Conservation (phyloP, 257 asterid species). For the Solanum pennellii region DNA sequence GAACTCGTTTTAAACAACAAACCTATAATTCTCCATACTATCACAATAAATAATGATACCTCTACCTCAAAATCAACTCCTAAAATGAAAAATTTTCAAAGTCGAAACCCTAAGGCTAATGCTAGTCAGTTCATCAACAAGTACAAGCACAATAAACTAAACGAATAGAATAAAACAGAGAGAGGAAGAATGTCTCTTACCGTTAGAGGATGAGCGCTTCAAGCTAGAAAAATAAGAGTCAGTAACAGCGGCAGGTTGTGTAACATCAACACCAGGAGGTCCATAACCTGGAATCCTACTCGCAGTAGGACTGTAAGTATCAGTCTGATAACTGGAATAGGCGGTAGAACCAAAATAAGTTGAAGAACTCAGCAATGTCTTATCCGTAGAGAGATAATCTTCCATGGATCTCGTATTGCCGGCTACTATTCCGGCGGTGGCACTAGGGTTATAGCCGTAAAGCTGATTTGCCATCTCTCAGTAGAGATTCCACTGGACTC, state of each 20-base stretch:
- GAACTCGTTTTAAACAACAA: neutral
- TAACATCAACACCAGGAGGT: conserved; percentile 70
- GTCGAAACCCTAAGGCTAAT: neutral
- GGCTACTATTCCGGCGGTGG: conserved; percentile 25
- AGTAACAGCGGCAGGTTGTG: conserved; percentile 15
- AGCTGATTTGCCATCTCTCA: conserved; percentile 45
- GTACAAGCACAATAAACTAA: neutral
- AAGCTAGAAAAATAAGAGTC: conserved; percentile 45
- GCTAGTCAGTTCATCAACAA: neutral
- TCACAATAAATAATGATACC: neutral
- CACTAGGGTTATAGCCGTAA: conserved; percentile 38
- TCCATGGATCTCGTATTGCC: conserved; percentile 43
- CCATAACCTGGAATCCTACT: conserved; percentile 33
- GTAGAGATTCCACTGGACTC: neutral
- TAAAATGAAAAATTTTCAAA: neutral
- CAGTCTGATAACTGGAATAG: conserved; percentile 20
- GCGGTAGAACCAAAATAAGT: conserved; percentile 40
- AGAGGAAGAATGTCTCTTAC: conserved; percentile 23
- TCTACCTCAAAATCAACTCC: neutral
- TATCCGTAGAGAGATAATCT: conserved; percentile 27
- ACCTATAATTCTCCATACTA: neutral
- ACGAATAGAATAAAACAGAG: neutral
- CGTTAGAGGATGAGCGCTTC: conserved; percentile 66
- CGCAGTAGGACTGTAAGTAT: conserved; percentile 21
- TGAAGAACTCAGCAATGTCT: conserved; percentile 42